Conservation (phyloP, 2,329 filamentous ascomycete genomes). For the Aspergillus fijiensis region DNA sequence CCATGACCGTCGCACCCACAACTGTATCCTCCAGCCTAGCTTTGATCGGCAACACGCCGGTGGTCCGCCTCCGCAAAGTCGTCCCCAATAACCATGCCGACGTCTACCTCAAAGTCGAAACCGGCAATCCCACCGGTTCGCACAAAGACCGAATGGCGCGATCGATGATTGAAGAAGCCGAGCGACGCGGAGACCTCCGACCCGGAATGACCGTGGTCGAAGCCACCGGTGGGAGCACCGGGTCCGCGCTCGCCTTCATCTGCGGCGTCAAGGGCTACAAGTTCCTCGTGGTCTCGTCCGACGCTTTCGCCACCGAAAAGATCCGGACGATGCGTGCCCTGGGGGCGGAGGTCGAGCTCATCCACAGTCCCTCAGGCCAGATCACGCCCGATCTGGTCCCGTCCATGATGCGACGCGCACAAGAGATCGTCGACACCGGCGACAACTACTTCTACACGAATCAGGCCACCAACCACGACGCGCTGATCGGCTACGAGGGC, state of each 20-base stretch:
- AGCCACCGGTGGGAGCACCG: slow-evolving; percentile 86
- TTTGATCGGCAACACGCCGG: slow-evolving; percentile 76
- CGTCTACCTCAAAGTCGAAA: slow-evolving; percentile 79
- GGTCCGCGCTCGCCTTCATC: slow-evolving; percentile 16
- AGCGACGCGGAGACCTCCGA: slow-evolving; percentile 81
- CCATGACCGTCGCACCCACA: too few species aligned
- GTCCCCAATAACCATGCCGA: slow-evolving; percentile 80
- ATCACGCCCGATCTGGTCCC: slow-evolving; percentile 12
- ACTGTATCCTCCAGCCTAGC: background rate
- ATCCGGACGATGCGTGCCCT: slow-evolving; percentile 13
- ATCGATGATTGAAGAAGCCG: slow-evolving; percentile 89
- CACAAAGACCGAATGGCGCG: slow-evolving; percentile 87
- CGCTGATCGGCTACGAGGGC: slow-evolving; percentile 11
- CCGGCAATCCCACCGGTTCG: slow-evolving; percentile 81
- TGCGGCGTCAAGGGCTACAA: slow-evolving; percentile 16
- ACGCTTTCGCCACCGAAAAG: slow-evolving; percentile 15
- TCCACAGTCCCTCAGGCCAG: slow-evolving; percentile 9
- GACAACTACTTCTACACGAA: slow-evolving; percentile 9
- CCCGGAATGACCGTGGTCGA: slow-evolving; percentile 90
- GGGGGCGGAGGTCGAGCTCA: slow-evolving; percentile 14
- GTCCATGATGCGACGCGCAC: slow-evolving; percentile 11
- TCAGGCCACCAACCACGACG: slow-evolving; percentile 17
- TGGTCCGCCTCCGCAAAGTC: slow-evolving; percentile 76
- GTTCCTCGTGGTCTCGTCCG: slow-evolving; percentile 14
- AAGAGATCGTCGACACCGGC: background rate